A percentile compares a stretch with the other conserved stretches of the same genome.
phyloP scores from a whole-genome alignment of 768 basidiomycete genomes.

The Mycena galericulata region DNA sequence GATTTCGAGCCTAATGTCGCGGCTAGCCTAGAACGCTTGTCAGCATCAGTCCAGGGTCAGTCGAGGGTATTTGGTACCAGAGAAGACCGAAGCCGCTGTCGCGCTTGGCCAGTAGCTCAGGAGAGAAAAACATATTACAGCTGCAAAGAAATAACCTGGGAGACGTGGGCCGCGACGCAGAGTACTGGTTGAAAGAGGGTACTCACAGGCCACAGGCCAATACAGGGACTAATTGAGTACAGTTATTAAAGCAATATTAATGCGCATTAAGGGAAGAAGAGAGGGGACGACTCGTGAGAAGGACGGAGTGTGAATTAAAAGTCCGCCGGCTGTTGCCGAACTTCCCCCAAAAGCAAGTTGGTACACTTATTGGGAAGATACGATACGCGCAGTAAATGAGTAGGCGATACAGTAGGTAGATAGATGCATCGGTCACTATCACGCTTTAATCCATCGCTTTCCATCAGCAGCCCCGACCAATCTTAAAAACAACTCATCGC shows the following conservation, averaged over 20 bases:
- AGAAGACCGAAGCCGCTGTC: slow-evolving; percentile 93
- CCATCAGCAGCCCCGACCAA: slow-evolving; percentile 63
- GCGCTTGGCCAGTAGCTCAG: slow-evolving; percentile 81
- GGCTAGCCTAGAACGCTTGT: slow-evolving; percentile 72
- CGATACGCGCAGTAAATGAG: background rate
- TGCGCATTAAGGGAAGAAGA: slow-evolving; percentile 16
- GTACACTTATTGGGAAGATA: slow-evolving; percentile 25
- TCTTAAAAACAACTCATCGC: slow-evolving; percentile 76
- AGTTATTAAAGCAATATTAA: slow-evolving; percentile 25
- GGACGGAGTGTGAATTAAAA: slow-evolving; percentile 9
- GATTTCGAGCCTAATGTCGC: slow-evolving; percentile 91
- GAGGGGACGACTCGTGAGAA: background rate
- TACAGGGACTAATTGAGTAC: slow-evolving; percentile 6
- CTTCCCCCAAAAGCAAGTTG: slow-evolving; percentile 19
- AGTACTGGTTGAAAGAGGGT: background rate
- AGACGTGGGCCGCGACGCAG: background rate
- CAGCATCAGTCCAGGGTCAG: background rate
- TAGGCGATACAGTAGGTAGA: no score
- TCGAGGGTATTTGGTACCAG: slow-evolving; percentile 61
- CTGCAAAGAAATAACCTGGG: slow-evolving; percentile 4
- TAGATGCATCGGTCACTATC: slow-evolving; percentile 31
- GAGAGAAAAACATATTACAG: slow-evolving; percentile 85
- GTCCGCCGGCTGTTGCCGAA: slow-evolving; percentile 9
- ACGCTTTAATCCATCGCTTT: slow-evolving; percentile 62
- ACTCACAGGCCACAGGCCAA: slow-evolving; percentile 5